Percentiles rank a stretch among this genome's conserved stretches.
Conservation (phyloP, 1,284 basidiomycete genomes). For the Trametes versicolor region DNA sequence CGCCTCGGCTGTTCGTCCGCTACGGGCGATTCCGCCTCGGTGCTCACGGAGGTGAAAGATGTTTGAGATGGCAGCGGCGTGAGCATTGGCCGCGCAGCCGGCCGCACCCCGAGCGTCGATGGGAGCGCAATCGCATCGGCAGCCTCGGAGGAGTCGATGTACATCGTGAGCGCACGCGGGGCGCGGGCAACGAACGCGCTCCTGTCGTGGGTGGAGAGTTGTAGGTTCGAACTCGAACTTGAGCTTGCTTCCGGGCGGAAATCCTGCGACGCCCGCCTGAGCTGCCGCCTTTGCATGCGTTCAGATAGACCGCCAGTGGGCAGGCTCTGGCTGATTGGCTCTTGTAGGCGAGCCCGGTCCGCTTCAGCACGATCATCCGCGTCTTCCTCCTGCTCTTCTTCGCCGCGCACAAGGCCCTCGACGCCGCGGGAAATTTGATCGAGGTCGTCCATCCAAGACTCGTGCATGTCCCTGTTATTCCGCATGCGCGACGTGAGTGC, state of each 20-base stretch:
- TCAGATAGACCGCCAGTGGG: conserved; percentile 46
- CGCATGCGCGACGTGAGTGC: conserved; percentile 62
- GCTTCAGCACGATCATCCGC: conserved; percentile 2
- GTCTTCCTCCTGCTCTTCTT: conserved; percentile 39
- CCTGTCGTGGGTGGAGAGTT: conserved; percentile 60
- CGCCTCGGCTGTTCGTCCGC: conserved; percentile 32
- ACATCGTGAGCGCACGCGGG: conserved; percentile 79
- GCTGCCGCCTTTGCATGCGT: conserved; percentile 40
- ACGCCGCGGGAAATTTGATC: conserved; percentile 68
- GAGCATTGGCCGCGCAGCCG: conserved; percentile 50
- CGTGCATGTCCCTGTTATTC: conserved; percentile 52
- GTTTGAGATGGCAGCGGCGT: conserved; percentile 43
- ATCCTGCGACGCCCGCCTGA: conserved; percentile 62
- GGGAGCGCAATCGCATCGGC: conserved; percentile 66
- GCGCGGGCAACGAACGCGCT: conserved; percentile 67
- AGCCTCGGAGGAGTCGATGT: conserved; percentile 64
- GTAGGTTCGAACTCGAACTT: conserved; percentile 43
- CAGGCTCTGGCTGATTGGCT: conserved; percentile 61
- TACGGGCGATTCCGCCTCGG: conserved; percentile 33
- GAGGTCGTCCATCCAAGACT: conserved; percentile 70
- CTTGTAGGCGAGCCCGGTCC: conserved; percentile 32
- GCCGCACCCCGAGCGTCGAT: conserved; percentile 73
- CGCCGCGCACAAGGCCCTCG: conserved; percentile 58
- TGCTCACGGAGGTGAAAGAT: conserved; percentile 24
- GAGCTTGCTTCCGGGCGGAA: conserved; percentile 33